These are phyloP conservation scores for Ustilago hordei DNA, from an alignment of 1,284 basidiomycete species.

Conservation along the genomic window DNA sequence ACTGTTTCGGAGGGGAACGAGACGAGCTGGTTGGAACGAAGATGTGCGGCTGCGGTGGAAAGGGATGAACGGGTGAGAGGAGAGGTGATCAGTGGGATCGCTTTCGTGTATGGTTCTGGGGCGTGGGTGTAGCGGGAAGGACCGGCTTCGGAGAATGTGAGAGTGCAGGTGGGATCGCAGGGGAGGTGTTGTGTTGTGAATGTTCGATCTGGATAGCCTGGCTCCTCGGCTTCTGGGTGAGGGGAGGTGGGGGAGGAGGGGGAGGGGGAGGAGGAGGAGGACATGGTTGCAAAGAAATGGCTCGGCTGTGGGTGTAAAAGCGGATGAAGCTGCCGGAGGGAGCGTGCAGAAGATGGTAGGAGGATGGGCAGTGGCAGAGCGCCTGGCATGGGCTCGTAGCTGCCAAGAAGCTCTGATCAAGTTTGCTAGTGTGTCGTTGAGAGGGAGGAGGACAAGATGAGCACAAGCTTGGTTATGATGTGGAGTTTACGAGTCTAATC, in stretches of 20 bases:
- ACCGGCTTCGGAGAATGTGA: constrained; percentile 41
- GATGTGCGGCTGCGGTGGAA: constrained; percentile 58
- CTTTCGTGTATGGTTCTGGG: constrained; percentile 28
- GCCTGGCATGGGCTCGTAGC: constrained; percentile 11
- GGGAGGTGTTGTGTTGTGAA: constrained; percentile 46
- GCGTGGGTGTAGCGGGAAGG: constrained; percentile 18
- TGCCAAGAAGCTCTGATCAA: background rate
- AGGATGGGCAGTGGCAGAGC: constrained; percentile 5
- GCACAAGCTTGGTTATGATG: background rate
- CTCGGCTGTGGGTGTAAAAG: background rate
- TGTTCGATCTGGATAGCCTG: constrained; percentile 47
- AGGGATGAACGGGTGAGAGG: constrained; percentile 51
- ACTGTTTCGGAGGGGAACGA: constrained; percentile 98
- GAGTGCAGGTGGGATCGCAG: constrained; percentile 10
- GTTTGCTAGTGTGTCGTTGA: background rate
- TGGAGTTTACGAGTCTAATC: background rate
- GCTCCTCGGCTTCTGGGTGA: background rate
- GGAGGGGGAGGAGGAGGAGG: background rate
- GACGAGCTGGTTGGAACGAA: constrained; percentile 72
- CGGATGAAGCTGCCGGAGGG: background rate
- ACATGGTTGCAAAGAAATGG: constrained; percentile 16
- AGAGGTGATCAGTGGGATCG: constrained; percentile 32
- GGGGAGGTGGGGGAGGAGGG: background rate
- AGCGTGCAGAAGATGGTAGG: constrained; percentile 1
- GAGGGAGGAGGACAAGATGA: too few species aligned